Percentiles rank a stretch among this genome's conserved stretches.
phyloP scores from a whole-genome alignment of 1,284 basidiomycete species.

The Limonomyces culmigenus region DNA sequence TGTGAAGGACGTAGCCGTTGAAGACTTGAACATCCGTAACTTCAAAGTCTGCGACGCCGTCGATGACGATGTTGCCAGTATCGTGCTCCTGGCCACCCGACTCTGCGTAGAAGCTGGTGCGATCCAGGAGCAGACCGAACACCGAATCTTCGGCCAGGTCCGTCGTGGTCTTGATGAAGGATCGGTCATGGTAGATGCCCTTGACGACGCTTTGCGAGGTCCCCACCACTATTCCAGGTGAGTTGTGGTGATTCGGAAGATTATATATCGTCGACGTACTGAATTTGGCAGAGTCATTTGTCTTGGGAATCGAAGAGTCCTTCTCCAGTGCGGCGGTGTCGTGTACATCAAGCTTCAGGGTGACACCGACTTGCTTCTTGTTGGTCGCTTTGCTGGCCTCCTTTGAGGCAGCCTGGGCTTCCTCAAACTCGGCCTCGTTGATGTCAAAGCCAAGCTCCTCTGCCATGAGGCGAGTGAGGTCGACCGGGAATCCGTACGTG shows the following conservation, averaged over 20 bases:
- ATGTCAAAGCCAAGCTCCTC: slow-evolving; percentile 80
- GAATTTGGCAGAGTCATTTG: slow-evolving; percentile 86
- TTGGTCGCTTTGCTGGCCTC: slow-evolving; percentile 76
- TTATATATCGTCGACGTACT: slow-evolving; percentile 29
- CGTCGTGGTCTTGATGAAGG: slow-evolving; percentile 58
- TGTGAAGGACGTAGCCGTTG: slow-evolving; percentile 80
- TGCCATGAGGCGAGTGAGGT: slow-evolving; percentile 94
- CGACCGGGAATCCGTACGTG: slow-evolving; percentile 96
- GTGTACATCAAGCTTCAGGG: slow-evolving; percentile 91
- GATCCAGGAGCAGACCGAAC: slow-evolving; percentile 84
- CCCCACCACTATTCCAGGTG: slow-evolving; percentile 35
- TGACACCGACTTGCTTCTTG: slow-evolving; percentile 53
- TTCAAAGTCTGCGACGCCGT: slow-evolving; percentile 83
- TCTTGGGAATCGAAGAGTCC: slow-evolving; percentile 73
- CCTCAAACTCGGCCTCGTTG: slow-evolving; percentile 82
- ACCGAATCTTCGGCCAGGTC: slow-evolving; percentile 43
- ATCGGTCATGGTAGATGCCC: slow-evolving; percentile 74
- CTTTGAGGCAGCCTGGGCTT: slow-evolving; percentile 77
- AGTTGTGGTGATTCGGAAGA: neutral
- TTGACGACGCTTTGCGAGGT: slow-evolving; percentile 68
- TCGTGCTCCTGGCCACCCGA: slow-evolving; percentile 96
- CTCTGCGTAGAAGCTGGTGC: slow-evolving; percentile 97
- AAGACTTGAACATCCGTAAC: slow-evolving; percentile 86
- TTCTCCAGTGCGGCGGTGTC: slow-evolving; percentile 82
- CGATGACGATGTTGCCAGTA: slow-evolving; percentile 87